Evolutionary conservation across 345 rosid genomes (phyloP).

Genomic region (Abelmoschus esculentus): DNA sequence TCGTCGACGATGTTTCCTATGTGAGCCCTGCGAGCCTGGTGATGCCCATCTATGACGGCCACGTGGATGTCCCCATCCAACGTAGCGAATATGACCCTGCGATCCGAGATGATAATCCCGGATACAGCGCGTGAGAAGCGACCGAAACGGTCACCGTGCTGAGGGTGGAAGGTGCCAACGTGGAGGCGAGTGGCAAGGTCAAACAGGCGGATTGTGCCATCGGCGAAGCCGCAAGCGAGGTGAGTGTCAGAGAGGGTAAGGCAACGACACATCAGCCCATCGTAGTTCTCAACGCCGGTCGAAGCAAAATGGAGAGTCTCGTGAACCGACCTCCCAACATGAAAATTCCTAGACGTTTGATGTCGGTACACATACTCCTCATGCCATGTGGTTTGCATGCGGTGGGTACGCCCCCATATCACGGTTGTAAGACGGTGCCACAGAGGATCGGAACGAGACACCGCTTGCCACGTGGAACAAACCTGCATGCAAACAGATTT

Average conservation of each 20-base stretch:
- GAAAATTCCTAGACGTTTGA: slow-evolving; percentile 63
- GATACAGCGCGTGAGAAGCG: slow-evolving; percentile 68
- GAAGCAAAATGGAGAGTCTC: slow-evolving; percentile 52
- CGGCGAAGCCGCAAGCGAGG: slow-evolving; percentile 82
- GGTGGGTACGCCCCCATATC: slow-evolving; percentile 52
- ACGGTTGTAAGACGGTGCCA: slow-evolving; percentile 54
- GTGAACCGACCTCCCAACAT: slow-evolving; percentile 27
- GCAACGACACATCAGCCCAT: slow-evolving; percentile 65
- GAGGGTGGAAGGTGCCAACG: slow-evolving; percentile 51
- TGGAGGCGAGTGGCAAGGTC: slow-evolving; percentile 49
- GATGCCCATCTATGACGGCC: slow-evolving; percentile 30
- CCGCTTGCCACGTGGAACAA: slow-evolving; percentile 84
- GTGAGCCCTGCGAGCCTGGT: slow-evolving; percentile 42
- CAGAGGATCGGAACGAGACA: slow-evolving; percentile 64
- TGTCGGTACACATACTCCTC: slow-evolving; percentile 65
- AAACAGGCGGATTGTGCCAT: slow-evolving; percentile 77
- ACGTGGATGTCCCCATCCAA: slow-evolving; percentile 78
- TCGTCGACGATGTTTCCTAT: slow-evolving; percentile 49
- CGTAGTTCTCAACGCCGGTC: slow-evolving; percentile 43
- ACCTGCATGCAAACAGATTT: slow-evolving; percentile 36
- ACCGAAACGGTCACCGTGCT: slow-evolving; percentile 53
- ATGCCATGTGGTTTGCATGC: slow-evolving; percentile 55
- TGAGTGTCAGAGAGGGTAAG: slow-evolving; percentile 65
- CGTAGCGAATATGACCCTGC: slow-evolving; percentile 55
- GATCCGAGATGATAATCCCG: slow-evolving; percentile 44